Base-by-base conservation (phyloP, 2,329 filamentous ascomycete species). In the Aspergillus brunneoviolaceus region DNA sequence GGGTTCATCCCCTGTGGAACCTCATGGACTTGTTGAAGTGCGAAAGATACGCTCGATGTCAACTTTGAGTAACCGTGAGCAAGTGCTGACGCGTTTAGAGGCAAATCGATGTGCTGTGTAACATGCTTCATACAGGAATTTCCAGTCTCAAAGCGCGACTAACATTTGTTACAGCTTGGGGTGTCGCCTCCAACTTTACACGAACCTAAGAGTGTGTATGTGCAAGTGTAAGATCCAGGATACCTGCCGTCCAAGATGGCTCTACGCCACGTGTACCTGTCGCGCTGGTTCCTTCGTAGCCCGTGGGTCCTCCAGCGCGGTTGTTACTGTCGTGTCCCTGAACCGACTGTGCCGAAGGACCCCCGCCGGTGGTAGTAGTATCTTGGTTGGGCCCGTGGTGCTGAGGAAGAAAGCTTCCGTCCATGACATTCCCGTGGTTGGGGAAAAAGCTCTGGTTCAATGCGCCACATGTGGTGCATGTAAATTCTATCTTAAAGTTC, bases 401-500 rank as follows among this genome's bases (percentile, higher is more conserved):
- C 31, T 68, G 69, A 51, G 63, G 31, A 55, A 75, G 61, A 49
- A 75, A 75, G 33, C 59, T 66, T 23, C 57, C 64, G 21, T 70
- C 68, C 7, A 70, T 72, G 31, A 75, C 67, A 50, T 76, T 74
- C 14, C 74, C 73, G 31, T 76, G 74, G 25, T 76, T 75, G 33
- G 72, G 72, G 25, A 76, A 72, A 57, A 76, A 76, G 60, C 73
- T 73, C 55, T 77, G 74, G 51, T 77, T 77, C 35, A 76, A 53
- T 39, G 72, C 68, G 25, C 75, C 75, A 49, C 75, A 77, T 2
- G 72, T 70, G 6, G 72, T 74, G 54, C 75, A 77, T 6, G 74
- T 74, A 27, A 77, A 77, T 50, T 77, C 75, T 47, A 77, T 75
- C 59, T 76, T 77, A 59, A 77, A 76, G 47, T 75, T 73, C 10